phyloP scores from a whole-genome alignment of 768 basidiomycete species.

The Boletellus ananiceps region DNA sequence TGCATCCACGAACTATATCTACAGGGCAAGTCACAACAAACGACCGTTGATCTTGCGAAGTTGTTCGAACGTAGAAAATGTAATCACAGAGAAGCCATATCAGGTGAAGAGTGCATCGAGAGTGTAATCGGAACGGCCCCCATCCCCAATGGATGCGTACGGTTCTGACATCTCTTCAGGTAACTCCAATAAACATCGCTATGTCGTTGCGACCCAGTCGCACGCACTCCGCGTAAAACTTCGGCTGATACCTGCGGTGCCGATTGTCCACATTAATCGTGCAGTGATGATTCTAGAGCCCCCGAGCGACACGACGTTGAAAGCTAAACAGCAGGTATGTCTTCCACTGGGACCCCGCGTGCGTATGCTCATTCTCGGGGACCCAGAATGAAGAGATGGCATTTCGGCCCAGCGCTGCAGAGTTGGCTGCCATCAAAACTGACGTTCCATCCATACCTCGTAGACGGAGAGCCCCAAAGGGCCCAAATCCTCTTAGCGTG shows the following conservation, averaged over 20 bases:
- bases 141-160: neutral
- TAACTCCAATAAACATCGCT: constrained; percentile 85
- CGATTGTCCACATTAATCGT: constrained; percentile 87
- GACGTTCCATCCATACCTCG: constrained; percentile 38
- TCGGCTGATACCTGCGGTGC: constrained; percentile 75
- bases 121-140: constrained; percentile 65
- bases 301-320: constrained; percentile 72
- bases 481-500: constrained; percentile 87
- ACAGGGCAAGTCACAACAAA: constrained; percentile 67
- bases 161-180: constrained; percentile 39
- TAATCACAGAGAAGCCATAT: constrained; percentile 87
- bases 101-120: constrained; percentile 76
- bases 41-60: constrained; percentile 85
- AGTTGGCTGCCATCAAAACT: constrained; percentile 41
- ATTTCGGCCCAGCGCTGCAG: constrained; percentile 47
- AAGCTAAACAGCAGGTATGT: constrained; percentile 59
- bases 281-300: constrained; percentile 93
- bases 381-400: constrained; percentile 62
- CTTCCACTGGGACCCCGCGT: neutral
- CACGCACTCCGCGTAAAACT: constrained; percentile 64
- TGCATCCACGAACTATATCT: constrained; percentile 93
- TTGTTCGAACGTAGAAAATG: constrained; percentile 90
- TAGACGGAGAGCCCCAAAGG: constrained; percentile 69
- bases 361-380: neutral
- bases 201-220: constrained; percentile 84